Evolutionary conservation across 192 early-diverging fungal species (phyloP).

Genomic region (Coemansia sp.): DNA sequence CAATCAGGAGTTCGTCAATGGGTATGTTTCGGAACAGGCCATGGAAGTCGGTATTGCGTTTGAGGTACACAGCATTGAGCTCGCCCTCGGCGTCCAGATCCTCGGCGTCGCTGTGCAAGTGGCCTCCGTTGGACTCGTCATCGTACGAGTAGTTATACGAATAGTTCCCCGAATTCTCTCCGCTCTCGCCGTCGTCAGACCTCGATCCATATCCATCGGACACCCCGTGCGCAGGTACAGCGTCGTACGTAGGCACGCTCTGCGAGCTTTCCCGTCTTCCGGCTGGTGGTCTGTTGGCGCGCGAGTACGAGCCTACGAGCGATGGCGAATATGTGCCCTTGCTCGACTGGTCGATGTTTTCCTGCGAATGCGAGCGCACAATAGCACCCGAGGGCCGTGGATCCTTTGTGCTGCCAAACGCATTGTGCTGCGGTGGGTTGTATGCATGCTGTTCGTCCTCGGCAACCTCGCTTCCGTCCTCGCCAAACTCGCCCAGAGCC

Average conservation of each 20-base stretch:
- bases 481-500: constrained; percentile 48
- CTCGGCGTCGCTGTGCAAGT: not conserved
- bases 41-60: constrained; percentile 58
- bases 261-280: constrained; percentile 38
- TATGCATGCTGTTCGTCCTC: constrained; percentile 30
- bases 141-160: constrained; percentile 30
- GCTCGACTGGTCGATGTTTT: constrained; percentile 3
- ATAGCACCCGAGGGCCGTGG: constrained; percentile 30
- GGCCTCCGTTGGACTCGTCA: constrained; percentile 6
- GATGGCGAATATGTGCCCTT: not conserved
- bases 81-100: constrained; percentile 40
- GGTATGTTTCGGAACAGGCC: constrained; percentile 56
- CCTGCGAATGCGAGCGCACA: constrained; percentile 27
- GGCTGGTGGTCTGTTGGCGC: not conserved
- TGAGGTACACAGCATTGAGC: constrained; percentile 56
- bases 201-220: not conserved
- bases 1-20: constrained; percentile 55
- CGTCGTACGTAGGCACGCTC: constrained; percentile 37
- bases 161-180: not conserved
- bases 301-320: not conserved
- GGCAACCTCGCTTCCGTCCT: constrained; percentile 34
- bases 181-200: constrained; percentile 14
- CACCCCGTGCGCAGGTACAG: not conserved
- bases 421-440: not conserved
- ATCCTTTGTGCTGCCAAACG: not conserved